Conservation (phyloP, 2,329 filamentous ascomycete genomes). For the Neopestalotiopsis clavispora region DNA sequence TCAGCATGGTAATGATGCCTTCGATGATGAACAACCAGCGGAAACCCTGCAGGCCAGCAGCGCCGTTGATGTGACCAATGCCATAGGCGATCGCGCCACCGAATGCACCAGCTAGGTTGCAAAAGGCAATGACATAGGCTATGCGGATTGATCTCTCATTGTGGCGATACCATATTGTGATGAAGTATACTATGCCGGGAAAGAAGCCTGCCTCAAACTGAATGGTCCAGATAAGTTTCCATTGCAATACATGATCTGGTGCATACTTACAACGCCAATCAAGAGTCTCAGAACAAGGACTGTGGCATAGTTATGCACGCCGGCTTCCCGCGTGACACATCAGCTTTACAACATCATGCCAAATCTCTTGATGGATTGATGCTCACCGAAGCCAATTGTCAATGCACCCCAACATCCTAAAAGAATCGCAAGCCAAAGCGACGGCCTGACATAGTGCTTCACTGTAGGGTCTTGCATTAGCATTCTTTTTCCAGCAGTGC, state of each 20-base stretch:
- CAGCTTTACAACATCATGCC: not conserved
- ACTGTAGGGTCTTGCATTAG: no score
- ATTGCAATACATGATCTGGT: no score
- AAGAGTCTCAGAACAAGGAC: slow-evolving; percentile 41
- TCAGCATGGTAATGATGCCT: slow-evolving; percentile 16
- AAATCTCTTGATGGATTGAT: no score
- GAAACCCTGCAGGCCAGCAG: slow-evolving; percentile 40
- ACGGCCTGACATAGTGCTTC: slow-evolving; percentile 62
- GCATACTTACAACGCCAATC: slow-evolving; percentile 54
- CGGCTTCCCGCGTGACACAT: slow-evolving; percentile 10
- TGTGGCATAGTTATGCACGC: slow-evolving; percentile 28
- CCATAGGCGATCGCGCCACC: slow-evolving; percentile 64
- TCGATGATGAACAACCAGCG: slow-evolving; percentile 35
- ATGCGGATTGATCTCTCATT: slow-evolving; percentile 28
- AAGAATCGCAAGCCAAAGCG: slow-evolving; percentile 66
- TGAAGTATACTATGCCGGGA: slow-evolving; percentile 46
- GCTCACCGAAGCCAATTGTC: slow-evolving; percentile 24
- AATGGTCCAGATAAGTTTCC: not conserved
- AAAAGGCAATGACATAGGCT: slow-evolving; percentile 72
- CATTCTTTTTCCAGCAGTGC: no score
- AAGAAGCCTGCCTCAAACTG: slow-evolving; percentile 59
- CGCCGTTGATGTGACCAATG: slow-evolving; percentile 32
- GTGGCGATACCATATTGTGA: slow-evolving; percentile 32
- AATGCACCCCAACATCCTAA: slow-evolving; percentile 50
- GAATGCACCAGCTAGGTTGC: slow-evolving; percentile 69